Percentiles rank a stretch among this genome's conserved stretches.
Conservation (phyloP, 73 alveolate species). For the Tetrahymena thermophila region DNA sequence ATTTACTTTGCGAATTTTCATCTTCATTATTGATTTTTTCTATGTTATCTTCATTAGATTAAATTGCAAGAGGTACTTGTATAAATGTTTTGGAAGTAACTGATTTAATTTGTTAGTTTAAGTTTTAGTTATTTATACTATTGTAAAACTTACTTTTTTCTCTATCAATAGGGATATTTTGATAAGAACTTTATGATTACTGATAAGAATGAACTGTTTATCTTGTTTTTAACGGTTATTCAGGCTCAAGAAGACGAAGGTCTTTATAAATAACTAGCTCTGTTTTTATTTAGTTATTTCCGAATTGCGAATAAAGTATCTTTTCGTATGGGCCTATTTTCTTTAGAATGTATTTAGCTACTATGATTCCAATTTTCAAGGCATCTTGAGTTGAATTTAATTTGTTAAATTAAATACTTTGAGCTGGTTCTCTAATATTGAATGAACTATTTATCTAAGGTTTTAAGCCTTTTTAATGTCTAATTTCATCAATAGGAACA, state of each 20-base stretch:
- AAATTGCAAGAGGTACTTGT: neutral
- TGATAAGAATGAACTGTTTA: neutral
- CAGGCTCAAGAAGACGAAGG: neutral
- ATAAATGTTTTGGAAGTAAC: neutral
- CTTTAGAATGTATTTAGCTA: neutral
- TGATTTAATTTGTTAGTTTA: neutral
- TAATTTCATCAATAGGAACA: neutral
- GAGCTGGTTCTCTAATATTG: neutral
- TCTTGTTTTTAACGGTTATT: neutral
- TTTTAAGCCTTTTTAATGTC: neutral
- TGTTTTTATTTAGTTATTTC: neutral
- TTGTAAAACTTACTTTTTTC: neutral
- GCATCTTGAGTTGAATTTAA: neutral
- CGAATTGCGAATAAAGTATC: neutral
- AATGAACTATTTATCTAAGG: neutral
- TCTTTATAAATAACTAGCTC: neutral
- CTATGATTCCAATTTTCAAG: neutral
- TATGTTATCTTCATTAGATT: neutral
- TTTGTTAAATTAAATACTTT: neutral
- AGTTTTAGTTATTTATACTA: neutral
- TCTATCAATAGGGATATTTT: neutral
- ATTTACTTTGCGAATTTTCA: neutral
- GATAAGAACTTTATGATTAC: neutral
- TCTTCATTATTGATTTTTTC: neutral
- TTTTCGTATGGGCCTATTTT: neutral